These are phyloP conservation scores for Nicotiana sylvestris DNA, from an alignment of 257 asterid genomes.

Conservation along the genomic window DNA sequence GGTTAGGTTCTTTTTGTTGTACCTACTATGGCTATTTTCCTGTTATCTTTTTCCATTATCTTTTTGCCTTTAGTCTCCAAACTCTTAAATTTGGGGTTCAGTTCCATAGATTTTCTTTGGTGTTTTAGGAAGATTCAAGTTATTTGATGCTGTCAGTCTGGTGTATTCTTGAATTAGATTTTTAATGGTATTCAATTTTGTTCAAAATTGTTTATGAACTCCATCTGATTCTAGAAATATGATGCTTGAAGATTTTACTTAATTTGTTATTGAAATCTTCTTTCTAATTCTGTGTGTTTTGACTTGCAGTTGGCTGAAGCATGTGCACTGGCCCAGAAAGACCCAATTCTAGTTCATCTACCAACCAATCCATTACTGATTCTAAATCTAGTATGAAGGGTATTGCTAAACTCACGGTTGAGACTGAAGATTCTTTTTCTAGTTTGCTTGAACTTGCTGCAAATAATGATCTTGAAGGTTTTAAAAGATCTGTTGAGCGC, in stretches of 20 bases:
- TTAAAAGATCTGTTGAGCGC: slow-evolving; percentile 62
- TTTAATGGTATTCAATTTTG: neutral
- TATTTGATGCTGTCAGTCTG: slow-evolving; percentile 2
- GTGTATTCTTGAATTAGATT: slow-evolving; percentile 9
- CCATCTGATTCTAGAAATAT: neutral
- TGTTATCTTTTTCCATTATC: neutral
- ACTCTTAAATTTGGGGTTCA: neutral
- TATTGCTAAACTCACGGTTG: slow-evolving; percentile 43
- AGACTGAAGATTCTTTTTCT: slow-evolving; percentile 63
- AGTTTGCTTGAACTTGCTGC: slow-evolving; percentile 87
- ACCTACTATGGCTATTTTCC: neutral
- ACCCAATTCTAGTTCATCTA: slow-evolving; percentile 27
- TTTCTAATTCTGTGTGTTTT: slow-evolving; percentile 16
- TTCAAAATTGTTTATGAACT: neutral
- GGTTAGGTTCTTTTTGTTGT: neutral
- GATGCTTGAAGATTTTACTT: neutral
- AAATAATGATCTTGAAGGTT: slow-evolving; percentile 65
- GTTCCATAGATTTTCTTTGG: neutral
- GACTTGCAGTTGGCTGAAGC: slow-evolving; percentile 45
- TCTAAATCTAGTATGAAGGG: slow-evolving; percentile 30
- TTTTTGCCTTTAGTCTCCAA: neutral
- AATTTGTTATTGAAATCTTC: neutral
- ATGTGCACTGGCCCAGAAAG: slow-evolving; percentile 54
- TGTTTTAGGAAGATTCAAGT: neutral
- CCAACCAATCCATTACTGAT: slow-evolving; percentile 16